phyloP scores from a whole-genome alignment of 176 grass and related monocot genomes.

The Eleusine indica region DNA sequence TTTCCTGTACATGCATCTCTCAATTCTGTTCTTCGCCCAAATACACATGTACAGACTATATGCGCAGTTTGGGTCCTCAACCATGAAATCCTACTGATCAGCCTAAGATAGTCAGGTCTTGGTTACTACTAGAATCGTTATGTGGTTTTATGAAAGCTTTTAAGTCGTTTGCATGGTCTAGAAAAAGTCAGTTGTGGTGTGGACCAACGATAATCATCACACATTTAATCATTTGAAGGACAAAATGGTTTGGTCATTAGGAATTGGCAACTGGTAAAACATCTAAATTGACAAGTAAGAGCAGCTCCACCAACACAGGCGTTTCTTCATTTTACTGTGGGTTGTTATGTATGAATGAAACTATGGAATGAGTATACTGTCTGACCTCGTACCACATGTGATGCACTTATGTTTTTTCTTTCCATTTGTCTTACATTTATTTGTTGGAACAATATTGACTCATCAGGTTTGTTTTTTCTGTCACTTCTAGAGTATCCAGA shows the following conservation, averaged over 20 bases:
- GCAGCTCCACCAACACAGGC: neutral
- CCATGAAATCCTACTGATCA: too few species aligned
- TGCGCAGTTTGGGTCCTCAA: too few species aligned
- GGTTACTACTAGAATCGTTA: neutral
- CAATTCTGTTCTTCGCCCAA: too few species aligned
- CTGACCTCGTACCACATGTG: neutral
- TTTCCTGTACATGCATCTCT: too few species aligned
- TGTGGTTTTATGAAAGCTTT: neutral
- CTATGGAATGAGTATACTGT: neutral
- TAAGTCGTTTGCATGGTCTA: neutral
- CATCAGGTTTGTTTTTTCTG: neutral
- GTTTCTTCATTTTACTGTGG: neutral
- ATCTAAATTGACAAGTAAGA: neutral
- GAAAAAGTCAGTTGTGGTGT: neutral
- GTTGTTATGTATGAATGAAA: neutral
- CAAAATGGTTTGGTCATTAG: neutral
- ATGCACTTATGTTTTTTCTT: neutral
- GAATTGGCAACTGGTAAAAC: neutral
- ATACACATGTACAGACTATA: too few species aligned
- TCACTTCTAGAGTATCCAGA: neutral
- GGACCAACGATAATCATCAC: neutral
- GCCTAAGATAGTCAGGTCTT: slow-evolving; percentile 17
- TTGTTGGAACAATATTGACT: neutral
- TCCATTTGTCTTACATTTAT: neutral
- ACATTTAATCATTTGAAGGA: neutral